These are phyloP conservation scores for Leishmania martiniquensis DNA, from an alignment of 208 protist genomes.

Conservation along the genomic window DNA sequence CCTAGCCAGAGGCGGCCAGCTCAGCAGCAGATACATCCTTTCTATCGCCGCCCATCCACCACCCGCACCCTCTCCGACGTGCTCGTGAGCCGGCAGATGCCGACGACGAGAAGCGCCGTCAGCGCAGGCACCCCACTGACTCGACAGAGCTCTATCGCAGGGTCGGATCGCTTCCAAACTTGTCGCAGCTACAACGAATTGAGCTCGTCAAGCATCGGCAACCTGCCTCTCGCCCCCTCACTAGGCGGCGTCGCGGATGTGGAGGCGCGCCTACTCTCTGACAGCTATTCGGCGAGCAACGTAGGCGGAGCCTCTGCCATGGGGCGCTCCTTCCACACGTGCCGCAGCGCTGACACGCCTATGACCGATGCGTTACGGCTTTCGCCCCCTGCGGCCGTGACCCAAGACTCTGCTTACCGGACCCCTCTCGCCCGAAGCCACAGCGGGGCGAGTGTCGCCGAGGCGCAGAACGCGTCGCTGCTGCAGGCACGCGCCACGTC, in stretches of 20 bases:
- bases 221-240: neutral
- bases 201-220: neutral
- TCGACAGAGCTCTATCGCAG: constrained; percentile 16
- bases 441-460: neutral
- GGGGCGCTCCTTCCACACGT: constrained; percentile 4
- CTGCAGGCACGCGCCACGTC: constrained; percentile 10
- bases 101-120: neutral
- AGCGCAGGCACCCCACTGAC: constrained; percentile 8
- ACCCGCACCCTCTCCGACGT: constrained; percentile 14
- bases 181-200: constrained; percentile 15
- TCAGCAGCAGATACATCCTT: neutral
- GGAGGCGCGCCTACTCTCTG: constrained; percentile 5
- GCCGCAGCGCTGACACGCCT: constrained; percentile 7
- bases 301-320: neutral
- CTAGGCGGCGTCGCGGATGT: neutral
- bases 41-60: neutral
- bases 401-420: neutral
- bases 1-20: neutral
- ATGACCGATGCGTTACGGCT: neutral
- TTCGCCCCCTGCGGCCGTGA: neutral
- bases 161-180: constrained; percentile 24
- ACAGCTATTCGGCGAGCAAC: neutral
- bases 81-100: constrained; percentile 18
- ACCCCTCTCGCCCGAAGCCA: neutral
- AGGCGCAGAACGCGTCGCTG: neutral